phyloP scores from a whole-genome alignment of 2,329 filamentous ascomycete species.

The Fusarium kyushuense region DNA sequence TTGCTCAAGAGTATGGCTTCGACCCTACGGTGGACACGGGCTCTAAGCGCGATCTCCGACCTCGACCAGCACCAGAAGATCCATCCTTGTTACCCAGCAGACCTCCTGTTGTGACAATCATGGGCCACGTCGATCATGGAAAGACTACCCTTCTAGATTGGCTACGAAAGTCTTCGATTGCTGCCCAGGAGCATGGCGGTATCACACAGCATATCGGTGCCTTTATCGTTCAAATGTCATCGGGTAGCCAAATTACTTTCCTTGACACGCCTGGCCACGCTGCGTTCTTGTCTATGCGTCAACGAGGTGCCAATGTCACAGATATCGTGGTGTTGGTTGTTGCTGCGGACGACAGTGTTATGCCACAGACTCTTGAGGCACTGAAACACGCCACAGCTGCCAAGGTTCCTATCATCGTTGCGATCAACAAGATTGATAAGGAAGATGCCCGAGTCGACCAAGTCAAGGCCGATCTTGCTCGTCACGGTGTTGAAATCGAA shows the following conservation, averaged over 20 bases:
- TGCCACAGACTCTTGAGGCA: slow-evolving; percentile 95
- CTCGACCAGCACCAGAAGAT: slow-evolving; percentile 77
- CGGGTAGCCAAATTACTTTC: slow-evolving; percentile 93
- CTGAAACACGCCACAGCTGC: slow-evolving; percentile 91
- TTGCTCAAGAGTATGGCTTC: slow-evolving; percentile 92
- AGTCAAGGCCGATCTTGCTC: slow-evolving; percentile 88
- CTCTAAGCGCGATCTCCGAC: slow-evolving; percentile 76
- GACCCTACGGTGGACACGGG: slow-evolving; percentile 81
- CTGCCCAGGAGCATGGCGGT: slow-evolving; percentile 90
- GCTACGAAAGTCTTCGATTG: slow-evolving; percentile 91
- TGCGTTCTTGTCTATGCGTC: slow-evolving; percentile 94
- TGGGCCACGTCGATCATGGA: slow-evolving; percentile 98
- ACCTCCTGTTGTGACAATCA: slow-evolving; percentile 96
- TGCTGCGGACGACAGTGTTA: slow-evolving; percentile 96
- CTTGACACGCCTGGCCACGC: slow-evolving; percentile 96
- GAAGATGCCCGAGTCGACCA: slow-evolving; percentile 81
- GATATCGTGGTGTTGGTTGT: slow-evolving; percentile 97
- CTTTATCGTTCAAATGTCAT: slow-evolving; percentile 89
- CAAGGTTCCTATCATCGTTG: slow-evolving; percentile 94
- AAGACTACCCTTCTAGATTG: slow-evolving; percentile 97
- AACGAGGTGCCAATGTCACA: slow-evolving; percentile 93
- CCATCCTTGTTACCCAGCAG: slow-evolving; percentile 75
- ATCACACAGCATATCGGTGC: slow-evolving; percentile 99
- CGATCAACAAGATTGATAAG: slow-evolving; percentile 97
- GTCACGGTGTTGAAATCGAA: slow-evolving; percentile 89